Base-by-base conservation (phyloP, 495 filamentous ascomycete genomes). In the Friedmanniomyces simplex region DNA sequence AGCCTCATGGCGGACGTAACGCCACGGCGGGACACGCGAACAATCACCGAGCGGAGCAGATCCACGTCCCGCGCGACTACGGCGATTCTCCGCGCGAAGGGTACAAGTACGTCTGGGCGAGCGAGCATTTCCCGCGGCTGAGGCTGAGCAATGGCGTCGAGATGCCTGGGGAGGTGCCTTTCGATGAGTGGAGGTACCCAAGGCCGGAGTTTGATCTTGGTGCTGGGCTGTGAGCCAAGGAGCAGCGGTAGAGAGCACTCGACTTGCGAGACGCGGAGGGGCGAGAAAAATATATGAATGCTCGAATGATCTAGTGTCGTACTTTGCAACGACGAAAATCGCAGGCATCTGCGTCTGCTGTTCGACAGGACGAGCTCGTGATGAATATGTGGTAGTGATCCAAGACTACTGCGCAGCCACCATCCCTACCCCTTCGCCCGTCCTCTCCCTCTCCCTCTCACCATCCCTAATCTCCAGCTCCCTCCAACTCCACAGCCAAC, bases 161-260 rank as follows among this genome's bases (percentile, higher is more conserved):
- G 55, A 72, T 74, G 72, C 69, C 64, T 2, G 72, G 72, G 1
- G 39, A 61, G 14, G 65, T 71, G 25, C 42, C 39, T 24, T 66
- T 74, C 28, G 63, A 62, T 52, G 67, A 70, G 47, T 74, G 70
- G 68, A 53, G 59, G 45, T 63, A 61, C 57, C 64, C 52, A 18
- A 46, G 64, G 54, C 70, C 70, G 32, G 63, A 61, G 36, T 71
- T 63, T 61, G 58, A 58, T 53, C 28, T 61, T 6, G 36, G 61
- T 57, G 57, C 51, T 49, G 56, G 47, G 25, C 4, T n/a, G 14
- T 43, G 18, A 43, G n/a, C n/a, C n/a, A n/a, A n/a, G n/a, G n/a
- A n/a, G n/a, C n/a, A n/a, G n/a, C n/a, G n/a, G n/a, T n/a, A n/a
- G n/a, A n/a, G n/a, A n/a, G n/a, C n/a, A n/a, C n/a, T n/a, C n/a